phyloP scores from a whole-genome alignment of 768 basidiomycete species.

The Auriculariales sp. region DNA sequence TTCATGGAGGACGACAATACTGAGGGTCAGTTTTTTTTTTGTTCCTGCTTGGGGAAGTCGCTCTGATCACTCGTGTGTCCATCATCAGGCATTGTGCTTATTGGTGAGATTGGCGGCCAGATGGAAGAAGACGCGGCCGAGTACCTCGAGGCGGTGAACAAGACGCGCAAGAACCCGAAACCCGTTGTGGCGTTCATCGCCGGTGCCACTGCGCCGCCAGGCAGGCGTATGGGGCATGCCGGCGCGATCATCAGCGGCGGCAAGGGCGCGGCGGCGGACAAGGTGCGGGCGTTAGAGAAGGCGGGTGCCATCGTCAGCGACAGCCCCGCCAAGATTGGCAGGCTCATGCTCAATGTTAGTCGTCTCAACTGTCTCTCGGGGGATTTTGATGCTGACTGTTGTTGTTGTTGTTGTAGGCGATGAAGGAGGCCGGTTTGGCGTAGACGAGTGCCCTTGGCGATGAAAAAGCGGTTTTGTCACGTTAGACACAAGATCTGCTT shows the following conservation, averaged over 20 bases:
- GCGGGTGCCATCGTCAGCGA: constrained; percentile 91
- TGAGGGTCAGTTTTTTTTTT: constrained; percentile 40
- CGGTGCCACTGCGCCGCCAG: constrained; percentile 93
- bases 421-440: constrained; percentile 61
- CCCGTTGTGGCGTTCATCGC: constrained; percentile 98
- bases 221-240: constrained; percentile 95
- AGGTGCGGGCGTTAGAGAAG: constrained; percentile 77
- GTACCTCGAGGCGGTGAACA: constrained; percentile 86
- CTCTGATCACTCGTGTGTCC: constrained; percentile 3
- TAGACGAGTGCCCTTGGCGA: no score
- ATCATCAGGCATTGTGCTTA: constrained; percentile 75
- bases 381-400: constrained; percentile 5
- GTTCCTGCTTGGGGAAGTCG: neutral
- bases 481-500: no score
- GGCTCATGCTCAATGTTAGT: constrained; percentile 73
- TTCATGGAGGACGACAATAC: constrained; percentile 92
- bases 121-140: constrained; percentile 99
- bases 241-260: constrained; percentile 98
- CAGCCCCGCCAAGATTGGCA: constrained; percentile 90
- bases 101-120: constrained; percentile 96
- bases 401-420: constrained; percentile 34
- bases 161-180: constrained; percentile 72
- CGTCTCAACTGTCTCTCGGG: neutral
- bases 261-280: constrained; percentile 91
- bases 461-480: no score